phyloP scores from a whole-genome alignment of 805 yeast genomes.

The Ogataea glucozyma region DNA sequence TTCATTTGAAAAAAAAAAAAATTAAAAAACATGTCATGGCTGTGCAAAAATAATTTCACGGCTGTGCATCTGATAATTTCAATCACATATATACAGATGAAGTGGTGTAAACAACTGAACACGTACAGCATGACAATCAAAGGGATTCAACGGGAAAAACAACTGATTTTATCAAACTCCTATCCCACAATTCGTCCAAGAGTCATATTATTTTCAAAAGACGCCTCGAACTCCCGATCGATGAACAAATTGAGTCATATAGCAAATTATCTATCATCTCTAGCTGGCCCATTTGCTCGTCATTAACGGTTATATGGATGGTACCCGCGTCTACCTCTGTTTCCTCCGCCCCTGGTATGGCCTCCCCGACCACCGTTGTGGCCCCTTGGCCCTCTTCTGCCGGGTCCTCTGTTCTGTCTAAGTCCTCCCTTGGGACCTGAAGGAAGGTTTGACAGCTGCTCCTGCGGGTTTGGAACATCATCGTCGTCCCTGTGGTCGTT shows the following conservation, averaged over 20 bases:
- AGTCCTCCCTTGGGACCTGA: conserved; percentile 37
- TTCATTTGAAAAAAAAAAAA: conserved; percentile 14
- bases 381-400: conserved; percentile 18
- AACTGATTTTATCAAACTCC: too few species aligned
- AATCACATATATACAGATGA: too few species aligned
- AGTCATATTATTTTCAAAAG: too few species aligned
- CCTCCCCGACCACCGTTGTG: conserved; percentile 5
- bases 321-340: conserved; percentile 31
- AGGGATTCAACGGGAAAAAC: too few species aligned
- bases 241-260: too few species aligned
- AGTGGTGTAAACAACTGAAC: too few species aligned
- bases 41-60: background rate
- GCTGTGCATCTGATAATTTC: too few species aligned
- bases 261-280: too few species aligned
- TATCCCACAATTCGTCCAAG: too few species aligned
- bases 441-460: conserved; percentile 31
- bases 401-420: conserved; percentile 22
- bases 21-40: conserved; percentile 1
- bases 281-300: too few species aligned
- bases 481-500: conserved; percentile 30
- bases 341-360: conserved; percentile 18
- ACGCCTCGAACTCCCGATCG: too few species aligned
- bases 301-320: conserved; percentile 35
- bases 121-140: too few species aligned
- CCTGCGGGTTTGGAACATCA: conserved; percentile 39